Base-by-base conservation (phyloP, 176 grass and related monocot genomes). In the Hsuehochloa calcarea region DNA sequence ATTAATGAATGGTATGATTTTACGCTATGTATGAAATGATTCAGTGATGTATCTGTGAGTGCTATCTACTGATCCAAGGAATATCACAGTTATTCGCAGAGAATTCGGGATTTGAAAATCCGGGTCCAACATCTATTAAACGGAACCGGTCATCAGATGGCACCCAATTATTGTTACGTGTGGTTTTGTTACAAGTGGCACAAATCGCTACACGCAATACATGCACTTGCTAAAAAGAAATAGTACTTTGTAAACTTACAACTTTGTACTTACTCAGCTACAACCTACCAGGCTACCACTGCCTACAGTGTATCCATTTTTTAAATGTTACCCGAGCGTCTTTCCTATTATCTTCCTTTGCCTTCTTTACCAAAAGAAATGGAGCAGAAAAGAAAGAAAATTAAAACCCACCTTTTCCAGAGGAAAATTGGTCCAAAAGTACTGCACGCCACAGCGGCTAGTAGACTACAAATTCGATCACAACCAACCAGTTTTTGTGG, bases 381-480 rank as follows among this genome's bases (percentile, higher is more conserved):
- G 41, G 10, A 34, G 20, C 37, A 44, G 54, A 90, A 59, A 20
- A 70, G 6, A 4, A 1, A 38, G 55, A 37, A 27, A 55, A 52
- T 59, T 72, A 47, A 40, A 84, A 31, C 62, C 74, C 40, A 5
- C 43, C 75, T 74, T 29, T 68, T 74, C 22, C 72, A 68, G 7
- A 25, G 16, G 62, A 39, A 74, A 84, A 80, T 54, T 80, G 80
- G 60, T 78, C 73, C 84, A 87, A 74, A 80, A 19, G 80, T 10
- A 69, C 79, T 41, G 88, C 89, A 90, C 74, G 89, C 84, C 85
- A 10, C 39, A 22, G 50, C 43, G 85, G 80, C 87, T 90, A 85
- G 85, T 90, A 75, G n/a, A 0, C 80, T 79, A 71, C 13, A 54
- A 73, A 79, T 51, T 68, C 12, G 68, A 84, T 58, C 80, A 59